These are phyloP conservation scores for Pseudozyma hubeiensis DNA, from an alignment of 1,284 basidiomycete genomes.

Conservation along the genomic window DNA sequence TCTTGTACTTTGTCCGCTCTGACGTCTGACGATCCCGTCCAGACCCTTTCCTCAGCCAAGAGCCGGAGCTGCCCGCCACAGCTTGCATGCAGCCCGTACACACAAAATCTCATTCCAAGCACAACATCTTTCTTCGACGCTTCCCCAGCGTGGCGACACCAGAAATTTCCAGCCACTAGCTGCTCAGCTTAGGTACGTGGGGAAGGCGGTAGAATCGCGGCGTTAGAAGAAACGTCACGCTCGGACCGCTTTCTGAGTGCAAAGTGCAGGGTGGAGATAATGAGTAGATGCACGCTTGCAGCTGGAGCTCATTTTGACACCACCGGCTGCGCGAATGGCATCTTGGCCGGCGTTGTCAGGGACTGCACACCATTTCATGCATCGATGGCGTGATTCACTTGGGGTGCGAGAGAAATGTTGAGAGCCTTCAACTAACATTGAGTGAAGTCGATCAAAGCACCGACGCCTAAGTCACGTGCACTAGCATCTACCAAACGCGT, in stretches of 20 bases:
- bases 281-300: no score
- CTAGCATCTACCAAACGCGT: not conserved
- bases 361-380: slow-evolving; percentile 19
- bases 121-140: no score
- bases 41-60: no score
- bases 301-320: slow-evolving; percentile 9
- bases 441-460: no score
- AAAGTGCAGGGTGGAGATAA: not conserved
- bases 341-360: slow-evolving; percentile 6
- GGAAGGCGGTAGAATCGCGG: not conserved
- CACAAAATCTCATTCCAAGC: no score
- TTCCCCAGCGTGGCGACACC: no score
- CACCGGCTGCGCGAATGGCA: slow-evolving; percentile 15
- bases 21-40: slow-evolving; percentile 1
- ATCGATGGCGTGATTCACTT: slow-evolving; percentile 34
- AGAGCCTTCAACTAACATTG: no score
- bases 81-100: no score
- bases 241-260: not conserved
- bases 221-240: slow-evolving; percentile 2
- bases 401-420: no score
- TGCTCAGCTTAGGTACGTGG: not conserved
- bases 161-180: not conserved
- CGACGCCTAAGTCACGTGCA: slow-evolving; percentile 7
- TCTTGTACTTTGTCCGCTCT: slow-evolving; percentile 12
- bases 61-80: no score